A percentile compares a stretch with the other conserved stretches of the same genome.
Conservation (phyloP, 257 asterid genomes). For the Nicotiana tabacum region DNA sequence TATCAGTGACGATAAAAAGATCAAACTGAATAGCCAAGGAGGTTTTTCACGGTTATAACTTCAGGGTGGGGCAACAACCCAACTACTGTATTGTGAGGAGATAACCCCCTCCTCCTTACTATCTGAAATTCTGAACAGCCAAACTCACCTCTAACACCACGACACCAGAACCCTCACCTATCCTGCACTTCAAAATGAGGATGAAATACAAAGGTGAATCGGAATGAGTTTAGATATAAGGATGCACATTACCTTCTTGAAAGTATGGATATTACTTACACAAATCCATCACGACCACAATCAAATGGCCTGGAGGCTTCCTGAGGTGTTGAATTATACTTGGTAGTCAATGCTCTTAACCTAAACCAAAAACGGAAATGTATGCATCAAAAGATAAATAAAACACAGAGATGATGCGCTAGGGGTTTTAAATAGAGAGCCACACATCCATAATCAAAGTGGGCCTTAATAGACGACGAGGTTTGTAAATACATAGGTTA, state of each 20-base stretch:
- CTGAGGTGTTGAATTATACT: constrained; percentile 57
- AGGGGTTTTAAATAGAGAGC: background rate
- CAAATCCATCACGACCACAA: constrained; percentile 93
- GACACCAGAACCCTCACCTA: constrained; percentile 94
- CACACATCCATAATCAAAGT: background rate
- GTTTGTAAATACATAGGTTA: background rate
- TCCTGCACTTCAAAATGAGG: constrained; percentile 47
- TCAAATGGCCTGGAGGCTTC: constrained; percentile 97
- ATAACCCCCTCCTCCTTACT: background rate
- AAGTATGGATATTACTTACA: constrained; percentile 45
- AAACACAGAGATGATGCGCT: background rate
- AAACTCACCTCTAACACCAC: constrained; percentile 84
- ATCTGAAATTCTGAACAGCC: background rate
- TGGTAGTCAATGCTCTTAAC: constrained; percentile 89
- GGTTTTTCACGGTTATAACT: background rate
- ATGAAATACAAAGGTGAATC: constrained; percentile 10
- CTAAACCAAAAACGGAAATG: constrained; percentile 33
- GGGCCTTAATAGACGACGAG: background rate
- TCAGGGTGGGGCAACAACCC: background rate
- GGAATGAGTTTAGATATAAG: constrained; percentile 12
- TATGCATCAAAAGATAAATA: background rate
- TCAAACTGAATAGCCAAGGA: background rate
- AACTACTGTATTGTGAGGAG: background rate
- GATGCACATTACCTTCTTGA: background rate
- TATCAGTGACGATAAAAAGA: background rate